Evolutionary conservation across 352 stramenopile species (phyloP).

Genomic region (Pythium utonaiense): DNA sequence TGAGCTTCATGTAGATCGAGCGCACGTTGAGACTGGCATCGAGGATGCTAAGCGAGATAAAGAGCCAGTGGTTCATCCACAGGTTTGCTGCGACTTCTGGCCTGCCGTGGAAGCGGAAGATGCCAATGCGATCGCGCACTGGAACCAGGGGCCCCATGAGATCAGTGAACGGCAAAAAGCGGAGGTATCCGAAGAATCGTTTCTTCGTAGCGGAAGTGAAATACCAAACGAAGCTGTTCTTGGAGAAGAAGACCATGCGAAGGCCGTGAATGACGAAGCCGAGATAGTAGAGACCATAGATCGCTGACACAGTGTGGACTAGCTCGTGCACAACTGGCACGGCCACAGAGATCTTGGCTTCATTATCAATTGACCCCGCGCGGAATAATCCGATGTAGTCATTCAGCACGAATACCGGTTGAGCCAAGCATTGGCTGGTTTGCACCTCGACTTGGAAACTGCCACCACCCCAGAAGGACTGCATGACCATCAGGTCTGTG

Average conservation of each 20-base stretch:
- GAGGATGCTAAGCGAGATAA: conserved; percentile 15
- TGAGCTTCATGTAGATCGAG: conserved; percentile 6
- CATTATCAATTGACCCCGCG: conserved; percentile 3
- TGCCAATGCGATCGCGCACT: too few species aligned
- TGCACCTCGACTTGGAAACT: conserved; percentile 29
- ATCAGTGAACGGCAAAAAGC: too few species aligned
- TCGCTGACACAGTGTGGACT: too few species aligned
- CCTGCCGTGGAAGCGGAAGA: not conserved
- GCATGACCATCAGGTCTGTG: conserved; percentile 28
- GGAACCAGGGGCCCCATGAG: conserved; percentile 4
- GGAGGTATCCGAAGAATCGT: too few species aligned
- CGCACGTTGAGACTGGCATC: conserved; percentile 6
- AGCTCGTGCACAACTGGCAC: too few species aligned
- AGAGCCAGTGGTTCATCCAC: conserved; percentile 26
- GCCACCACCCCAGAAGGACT: conserved; percentile 30
- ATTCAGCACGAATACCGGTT: conserved; percentile 6
- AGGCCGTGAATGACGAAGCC: too few species aligned
- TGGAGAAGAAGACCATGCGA: too few species aligned
- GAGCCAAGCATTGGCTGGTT: conserved; percentile 17
- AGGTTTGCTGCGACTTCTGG: conserved; percentile 7
- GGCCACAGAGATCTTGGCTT: conserved; percentile 11
- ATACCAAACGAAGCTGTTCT: too few species aligned
- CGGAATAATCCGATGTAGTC: conserved; percentile 15
- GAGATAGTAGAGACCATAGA: too few species aligned
- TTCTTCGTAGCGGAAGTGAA: too few species aligned